A percentile compares a stretch with the other conserved stretches of the same genome.
phyloP scores from a whole-genome alignment of 345 rosid genomes.

The Stellera chamaejasme region DNA sequence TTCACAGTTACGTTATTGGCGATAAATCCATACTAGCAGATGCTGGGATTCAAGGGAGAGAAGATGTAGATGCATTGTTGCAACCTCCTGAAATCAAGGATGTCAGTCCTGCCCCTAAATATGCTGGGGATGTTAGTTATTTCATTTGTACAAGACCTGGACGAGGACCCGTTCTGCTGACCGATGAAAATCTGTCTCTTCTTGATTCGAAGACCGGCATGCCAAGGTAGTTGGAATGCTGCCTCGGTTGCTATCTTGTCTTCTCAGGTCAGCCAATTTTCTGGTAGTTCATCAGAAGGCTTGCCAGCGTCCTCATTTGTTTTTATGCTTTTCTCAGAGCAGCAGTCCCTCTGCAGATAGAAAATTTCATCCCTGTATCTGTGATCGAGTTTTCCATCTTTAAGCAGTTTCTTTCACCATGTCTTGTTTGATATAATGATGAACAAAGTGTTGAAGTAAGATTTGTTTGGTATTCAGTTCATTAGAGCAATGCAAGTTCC shows the following conservation, averaged over 20 bases:
- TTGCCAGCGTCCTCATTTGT: background rate
- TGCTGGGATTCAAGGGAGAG: constrained; percentile 53
- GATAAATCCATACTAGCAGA: constrained; percentile 77
- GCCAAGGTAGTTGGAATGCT: constrained; percentile 37
- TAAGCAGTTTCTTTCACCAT: background rate
- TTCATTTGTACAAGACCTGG: constrained; percentile 93
- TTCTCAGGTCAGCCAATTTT: background rate
- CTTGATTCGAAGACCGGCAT: constrained; percentile 56
- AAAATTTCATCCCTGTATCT: background rate
- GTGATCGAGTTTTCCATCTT: background rate
- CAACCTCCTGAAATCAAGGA: constrained; percentile 53
- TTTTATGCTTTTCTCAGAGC: background rate
- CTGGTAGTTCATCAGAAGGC: background rate
- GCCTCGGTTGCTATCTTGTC: constrained; percentile 3
- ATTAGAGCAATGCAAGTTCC: no score
- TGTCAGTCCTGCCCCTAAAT: constrained; percentile 39
- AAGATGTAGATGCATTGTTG: constrained; percentile 47
- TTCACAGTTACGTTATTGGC: constrained; percentile 65
- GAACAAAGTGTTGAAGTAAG: background rate
- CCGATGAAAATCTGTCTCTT: constrained; percentile 57
- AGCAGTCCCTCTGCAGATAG: background rate
- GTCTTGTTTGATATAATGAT: background rate
- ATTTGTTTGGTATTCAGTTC: no score
- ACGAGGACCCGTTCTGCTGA: constrained; percentile 63
- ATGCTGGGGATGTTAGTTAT: constrained; percentile 65